Base-by-base conservation (phyloP, 352 stramenopile species). In the Globisporangium okanoganense region DNA sequence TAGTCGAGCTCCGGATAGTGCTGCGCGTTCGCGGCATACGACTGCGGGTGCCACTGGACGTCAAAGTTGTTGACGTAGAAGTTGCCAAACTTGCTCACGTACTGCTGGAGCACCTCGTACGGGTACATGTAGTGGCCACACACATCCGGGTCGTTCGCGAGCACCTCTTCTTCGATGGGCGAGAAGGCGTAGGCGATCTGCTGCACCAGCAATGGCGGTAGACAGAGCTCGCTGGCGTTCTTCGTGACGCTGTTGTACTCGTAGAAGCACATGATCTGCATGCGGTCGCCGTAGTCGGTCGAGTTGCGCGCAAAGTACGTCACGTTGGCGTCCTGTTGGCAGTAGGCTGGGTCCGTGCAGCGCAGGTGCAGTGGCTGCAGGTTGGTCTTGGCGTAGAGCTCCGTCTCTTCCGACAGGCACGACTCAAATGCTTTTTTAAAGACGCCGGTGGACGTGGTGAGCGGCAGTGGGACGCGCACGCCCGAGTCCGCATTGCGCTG, bases 21-120 rank as follows among this genome's bases (percentile, higher is more conserved):
- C 3, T 54, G 51, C 29, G 74, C 74, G 72, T 88, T 88, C 40
- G 76, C 75, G 7, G 68, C 68, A 58, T 75, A 91, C 57, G 81
- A 91, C 70, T 88, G 77, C 65, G 72, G 57, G 54, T 85, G 66
- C 81, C 81, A 88, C 64, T 84, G 58, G 52, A 90, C 69, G 45
- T 86, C 72, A 56, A 87, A 88, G 58, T 82, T 79, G 71, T 88
- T 87, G 44, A 88, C 72, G 66, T 85, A 88, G 44, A 90, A 88
- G 62, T 78, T 76, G 54, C 76, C 71, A 47, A 90, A 87, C 49
- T 76, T 66, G 54, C 58, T 64, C 59, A 72, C 71, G 64, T 88
- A 86, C 60, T 78, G 66, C 62, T 78, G 75, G 55, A 74, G 67
- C 54, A 87, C 71, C 49, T 87, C 81, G 65, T 88, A 90, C 58